A percentile compares a stretch with the other conserved stretches of the same genome.
These are phyloP conservation scores for Cocos nucifera DNA, from an alignment of 176 grass and related monocot genomes.

Conservation along the genomic window DNA sequence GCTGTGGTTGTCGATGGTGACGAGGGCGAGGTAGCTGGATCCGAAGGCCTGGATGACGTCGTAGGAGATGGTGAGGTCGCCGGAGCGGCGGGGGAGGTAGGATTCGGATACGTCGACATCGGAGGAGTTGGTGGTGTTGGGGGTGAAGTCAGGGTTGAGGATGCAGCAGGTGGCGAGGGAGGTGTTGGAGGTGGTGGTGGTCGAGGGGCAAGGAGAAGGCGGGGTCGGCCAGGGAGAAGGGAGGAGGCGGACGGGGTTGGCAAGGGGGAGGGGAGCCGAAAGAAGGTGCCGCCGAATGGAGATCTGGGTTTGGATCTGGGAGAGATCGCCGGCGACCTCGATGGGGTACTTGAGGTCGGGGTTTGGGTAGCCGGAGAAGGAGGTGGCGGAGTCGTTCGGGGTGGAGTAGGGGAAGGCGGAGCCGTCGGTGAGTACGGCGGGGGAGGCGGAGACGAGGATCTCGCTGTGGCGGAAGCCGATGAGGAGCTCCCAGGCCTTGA, in stretches of 20 bases:
- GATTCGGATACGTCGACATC: conserved; percentile 37
- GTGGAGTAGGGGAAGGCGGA: conserved; percentile 67
- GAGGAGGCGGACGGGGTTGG: conserved; percentile 43
- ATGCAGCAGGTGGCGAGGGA: conserved; percentile 53
- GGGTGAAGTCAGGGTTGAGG: conserved; percentile 45
- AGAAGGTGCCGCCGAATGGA: conserved; percentile 69
- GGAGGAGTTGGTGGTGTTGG: conserved; percentile 35
- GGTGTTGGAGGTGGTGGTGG: conserved; percentile 1
- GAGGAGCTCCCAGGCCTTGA: conserved; percentile 60
- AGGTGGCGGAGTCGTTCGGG: conserved; percentile 45
- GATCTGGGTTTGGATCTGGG: conserved; percentile 54
- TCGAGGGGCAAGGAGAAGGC: conserved; percentile 53
- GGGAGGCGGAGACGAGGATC: conserved; percentile 58
- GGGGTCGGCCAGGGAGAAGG: conserved; percentile 44
- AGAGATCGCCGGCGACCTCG: conserved; percentile 20
- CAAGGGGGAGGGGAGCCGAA: conserved; percentile 24
- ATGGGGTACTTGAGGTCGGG: conserved; percentile 41
- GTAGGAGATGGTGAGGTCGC: conserved; percentile 79
- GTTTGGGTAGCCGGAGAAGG: conserved; percentile 72
- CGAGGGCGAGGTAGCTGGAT: conserved; percentile 67
- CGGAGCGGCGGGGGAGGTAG: conserved; percentile 46
- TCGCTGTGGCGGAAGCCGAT: conserved; percentile 50
- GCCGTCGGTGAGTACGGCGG: conserved; percentile 61
- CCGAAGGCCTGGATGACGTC: conserved; percentile 61
- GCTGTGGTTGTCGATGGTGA: conserved; percentile 74